Evolutionary conservation across 768 basidiomycete species (phyloP).

Genomic region (Arthromyces matolae): DNA sequence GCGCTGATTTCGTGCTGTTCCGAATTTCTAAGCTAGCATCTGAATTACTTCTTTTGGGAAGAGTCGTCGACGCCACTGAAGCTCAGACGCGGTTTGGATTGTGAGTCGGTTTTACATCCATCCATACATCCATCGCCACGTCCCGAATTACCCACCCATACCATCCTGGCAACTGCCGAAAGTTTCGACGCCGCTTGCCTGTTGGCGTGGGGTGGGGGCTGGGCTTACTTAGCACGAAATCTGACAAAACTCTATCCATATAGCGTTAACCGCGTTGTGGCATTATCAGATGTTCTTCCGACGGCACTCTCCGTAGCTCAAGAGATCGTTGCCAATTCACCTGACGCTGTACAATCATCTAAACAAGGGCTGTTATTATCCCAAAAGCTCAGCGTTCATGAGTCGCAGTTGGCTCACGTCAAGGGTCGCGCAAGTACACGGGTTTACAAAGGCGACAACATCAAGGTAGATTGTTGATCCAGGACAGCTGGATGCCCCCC

Average conservation of each 20-base stretch:
- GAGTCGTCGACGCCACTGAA: constrained; percentile 60
- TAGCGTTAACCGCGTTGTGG: constrained; percentile 73
- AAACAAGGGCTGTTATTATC: constrained; percentile 65
- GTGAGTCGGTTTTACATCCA: constrained; percentile 48
- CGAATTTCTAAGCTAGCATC: constrained; percentile 60
- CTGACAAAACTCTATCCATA: constrained; percentile 4
- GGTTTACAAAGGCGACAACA: constrained; percentile 60
- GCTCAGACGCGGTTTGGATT: constrained; percentile 72
- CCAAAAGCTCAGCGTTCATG: constrained; percentile 48
- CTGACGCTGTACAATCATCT: constrained; percentile 74
- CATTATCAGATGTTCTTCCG: constrained; percentile 48
- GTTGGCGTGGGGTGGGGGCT: too few species aligned
- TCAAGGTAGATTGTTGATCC: constrained; percentile 47
- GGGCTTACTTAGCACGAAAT: too few species aligned
- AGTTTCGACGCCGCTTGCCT: too few species aligned
- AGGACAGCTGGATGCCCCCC: not conserved
- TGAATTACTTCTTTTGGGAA: constrained; percentile 73
- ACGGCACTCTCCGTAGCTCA: constrained; percentile 62
- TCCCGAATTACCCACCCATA: not conserved
- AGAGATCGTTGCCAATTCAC: constrained; percentile 61
- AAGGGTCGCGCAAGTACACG: constrained; percentile 46
- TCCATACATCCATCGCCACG: too few species aligned
- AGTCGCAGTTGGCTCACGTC: constrained; percentile 44
- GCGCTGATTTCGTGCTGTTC: too few species aligned
- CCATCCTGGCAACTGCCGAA: too few species aligned